phyloP scores from a whole-genome alignment of 305 asterid species.

The Rubia balearica region DNA sequence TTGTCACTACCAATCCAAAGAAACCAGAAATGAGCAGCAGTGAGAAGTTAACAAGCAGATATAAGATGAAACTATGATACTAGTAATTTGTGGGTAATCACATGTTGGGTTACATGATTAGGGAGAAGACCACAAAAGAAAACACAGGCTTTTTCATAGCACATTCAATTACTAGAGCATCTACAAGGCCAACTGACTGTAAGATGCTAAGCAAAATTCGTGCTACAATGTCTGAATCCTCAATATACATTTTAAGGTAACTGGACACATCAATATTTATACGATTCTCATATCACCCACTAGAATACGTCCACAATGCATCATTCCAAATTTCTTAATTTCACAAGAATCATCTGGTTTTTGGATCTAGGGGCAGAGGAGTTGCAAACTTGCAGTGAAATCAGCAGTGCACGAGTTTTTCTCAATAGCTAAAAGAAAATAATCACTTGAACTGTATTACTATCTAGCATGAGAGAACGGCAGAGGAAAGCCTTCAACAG shows the following conservation, averaged over 20 bases:
- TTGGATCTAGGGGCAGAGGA: background rate
- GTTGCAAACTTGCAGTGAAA: background rate
- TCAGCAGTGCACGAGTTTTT: background rate
- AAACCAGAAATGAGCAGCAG: slow-evolving; percentile 8
- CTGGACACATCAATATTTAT: background rate
- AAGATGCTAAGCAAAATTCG: background rate
- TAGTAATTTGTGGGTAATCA: background rate
- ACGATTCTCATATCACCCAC: background rate
- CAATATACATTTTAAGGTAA: background rate
- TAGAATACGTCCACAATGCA: background rate
- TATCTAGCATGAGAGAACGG: background rate
- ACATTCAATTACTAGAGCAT: background rate
- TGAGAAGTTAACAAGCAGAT: background rate
- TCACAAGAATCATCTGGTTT: background rate
- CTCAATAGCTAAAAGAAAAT: background rate
- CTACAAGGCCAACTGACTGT: background rate
- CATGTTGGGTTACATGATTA: background rate
- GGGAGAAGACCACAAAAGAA: background rate
- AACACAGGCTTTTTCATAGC: background rate
- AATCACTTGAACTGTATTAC: background rate
- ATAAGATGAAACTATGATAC: background rate
- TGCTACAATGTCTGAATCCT: background rate
- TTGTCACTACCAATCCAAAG: slow-evolving; percentile 17
- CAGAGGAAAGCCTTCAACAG: background rate
- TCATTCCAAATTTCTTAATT: background rate